A percentile compares a stretch with the other conserved stretches of the same genome.
Conservation (phyloP, 306 rosid species). For the Macrotyloma uniflorum region DNA sequence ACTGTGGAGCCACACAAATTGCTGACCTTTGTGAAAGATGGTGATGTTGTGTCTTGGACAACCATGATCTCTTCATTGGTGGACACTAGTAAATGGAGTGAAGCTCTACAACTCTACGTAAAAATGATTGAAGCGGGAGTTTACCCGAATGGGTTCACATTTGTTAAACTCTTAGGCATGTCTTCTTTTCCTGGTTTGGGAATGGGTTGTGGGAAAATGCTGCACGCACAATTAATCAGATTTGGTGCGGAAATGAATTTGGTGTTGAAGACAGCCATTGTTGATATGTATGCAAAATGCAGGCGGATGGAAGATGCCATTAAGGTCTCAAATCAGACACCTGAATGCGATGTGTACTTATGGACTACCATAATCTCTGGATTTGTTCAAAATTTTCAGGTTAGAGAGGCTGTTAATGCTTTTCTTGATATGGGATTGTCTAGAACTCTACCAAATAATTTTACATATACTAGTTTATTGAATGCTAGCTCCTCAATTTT, state of each 20-base stretch:
- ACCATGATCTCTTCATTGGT: constrained; percentile 65
- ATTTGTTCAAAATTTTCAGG: constrained; percentile 47
- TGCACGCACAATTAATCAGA: constrained; percentile 59
- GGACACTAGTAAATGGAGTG: constrained; percentile 55
- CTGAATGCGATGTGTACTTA: constrained; percentile 59
- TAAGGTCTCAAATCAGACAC: constrained; percentile 61
- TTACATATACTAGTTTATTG: constrained; percentile 57
- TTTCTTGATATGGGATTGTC: constrained; percentile 55
- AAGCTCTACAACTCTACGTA: constrained; percentile 48
- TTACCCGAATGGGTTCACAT: constrained; percentile 68
- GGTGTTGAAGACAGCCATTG: constrained; percentile 66
- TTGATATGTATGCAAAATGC: constrained; percentile 66
- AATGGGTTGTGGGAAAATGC: constrained; percentile 51
- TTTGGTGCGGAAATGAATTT: constrained; percentile 59
- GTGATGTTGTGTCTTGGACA: constrained; percentile 69
- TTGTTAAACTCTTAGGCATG: constrained; percentile 55
- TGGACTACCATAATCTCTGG: constrained; percentile 71
- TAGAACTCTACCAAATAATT: constrained; percentile 59
- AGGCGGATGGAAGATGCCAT: constrained; percentile 52
- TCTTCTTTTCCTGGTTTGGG: constrained; percentile 45
- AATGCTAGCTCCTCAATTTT: constrained; percentile 55
- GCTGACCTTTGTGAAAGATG: constrained; percentile 46
- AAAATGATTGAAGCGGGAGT: constrained; percentile 53
- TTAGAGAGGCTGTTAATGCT: constrained; percentile 56
- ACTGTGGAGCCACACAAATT: constrained; percentile 46